Percentiles rank a stretch among this genome's conserved stretches.
Conservation (phyloP, 805 yeast species). For the Ogataea minuta region DNA sequence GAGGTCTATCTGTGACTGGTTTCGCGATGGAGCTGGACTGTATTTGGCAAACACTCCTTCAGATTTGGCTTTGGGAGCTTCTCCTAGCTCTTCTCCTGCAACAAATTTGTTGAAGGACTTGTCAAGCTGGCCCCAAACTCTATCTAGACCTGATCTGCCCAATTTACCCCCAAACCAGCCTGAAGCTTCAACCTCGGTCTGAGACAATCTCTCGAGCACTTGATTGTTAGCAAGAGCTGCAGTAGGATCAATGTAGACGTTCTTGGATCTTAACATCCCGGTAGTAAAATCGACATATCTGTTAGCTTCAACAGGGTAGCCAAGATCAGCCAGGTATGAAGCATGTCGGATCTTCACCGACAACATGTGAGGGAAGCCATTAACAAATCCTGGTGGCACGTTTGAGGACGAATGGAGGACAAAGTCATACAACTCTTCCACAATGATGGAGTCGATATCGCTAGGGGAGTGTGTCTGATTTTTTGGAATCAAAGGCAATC, state of each 20-base stretch:
- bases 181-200: conserved; percentile 35
- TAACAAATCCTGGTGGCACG: conserved; percentile 34
- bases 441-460: conserved; percentile 45
- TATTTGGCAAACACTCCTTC: conserved; percentile 68
- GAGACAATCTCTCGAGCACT: conserved; percentile 47
- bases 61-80: conserved; percentile 33
- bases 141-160: conserved; percentile 45
- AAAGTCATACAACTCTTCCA: conserved; percentile 73
- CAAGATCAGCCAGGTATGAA: conserved; percentile 64
- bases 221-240: conserved; percentile 35
- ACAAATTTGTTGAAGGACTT: conserved; percentile 76
- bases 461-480: conserved; percentile 19
- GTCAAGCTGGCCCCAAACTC: conserved; percentile 85
- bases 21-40: conserved; percentile 67
- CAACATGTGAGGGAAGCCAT: conserved; percentile 49
- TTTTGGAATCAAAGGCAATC: conserved; percentile 29
- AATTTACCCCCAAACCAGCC: conserved; percentile 72
- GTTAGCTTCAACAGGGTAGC: conserved; percentile 55
- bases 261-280: conserved; percentile 37
- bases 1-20: conserved; percentile 41
- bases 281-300: conserved; percentile 56
- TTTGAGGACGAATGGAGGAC: conserved; percentile 35
- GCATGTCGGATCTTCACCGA: conserved; percentile 68
- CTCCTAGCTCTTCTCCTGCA: conserved; percentile 73
- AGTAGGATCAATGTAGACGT: conserved; percentile 35